Conservation (phyloP, 2,329 filamentous ascomycete genomes). For the Tolypocladium nubicola region DNA sequence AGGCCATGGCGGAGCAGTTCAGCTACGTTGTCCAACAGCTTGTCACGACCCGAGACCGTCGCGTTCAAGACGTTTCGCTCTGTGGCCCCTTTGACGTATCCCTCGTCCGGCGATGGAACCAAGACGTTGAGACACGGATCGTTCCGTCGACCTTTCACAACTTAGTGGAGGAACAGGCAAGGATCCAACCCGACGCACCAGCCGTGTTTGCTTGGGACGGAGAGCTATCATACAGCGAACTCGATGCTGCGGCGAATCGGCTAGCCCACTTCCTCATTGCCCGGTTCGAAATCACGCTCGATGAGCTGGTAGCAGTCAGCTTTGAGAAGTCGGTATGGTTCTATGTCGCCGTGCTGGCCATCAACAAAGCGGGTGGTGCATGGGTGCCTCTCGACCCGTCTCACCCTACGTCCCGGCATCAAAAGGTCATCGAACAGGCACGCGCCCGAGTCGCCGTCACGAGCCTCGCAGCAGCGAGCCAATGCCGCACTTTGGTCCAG, state of each 20-base stretch:
- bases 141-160: too few species aligned
- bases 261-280: constrained; percentile 22
- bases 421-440: too few species aligned
- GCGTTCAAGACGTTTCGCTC: too few species aligned
- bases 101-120: background rate
- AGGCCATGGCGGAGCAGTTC: too few species aligned
- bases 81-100: too few species aligned
- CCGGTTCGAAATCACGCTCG: constrained; percentile 18
- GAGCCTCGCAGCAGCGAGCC: background rate
- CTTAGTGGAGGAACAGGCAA: too few species aligned
- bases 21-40: too few species aligned
- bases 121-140: too few species aligned
- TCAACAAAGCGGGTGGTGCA: too few species aligned
- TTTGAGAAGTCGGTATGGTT: constrained; percentile 22
- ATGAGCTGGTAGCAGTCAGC: constrained; percentile 16
- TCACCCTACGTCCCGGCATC: too few species aligned
- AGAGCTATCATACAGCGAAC: constrained; percentile 26
- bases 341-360: constrained; percentile 14
- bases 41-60: too few species aligned
- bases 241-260: constrained; percentile 24
- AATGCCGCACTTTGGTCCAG: background rate
- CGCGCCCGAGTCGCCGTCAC: background rate
- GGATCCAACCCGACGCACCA: constrained; percentile 4
- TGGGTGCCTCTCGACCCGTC: constrained; percentile 7
- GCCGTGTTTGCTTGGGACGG: constrained; percentile 34